Base-by-base conservation (phyloP, 306 rosid species). In the Astragalus membranaceus region DNA sequence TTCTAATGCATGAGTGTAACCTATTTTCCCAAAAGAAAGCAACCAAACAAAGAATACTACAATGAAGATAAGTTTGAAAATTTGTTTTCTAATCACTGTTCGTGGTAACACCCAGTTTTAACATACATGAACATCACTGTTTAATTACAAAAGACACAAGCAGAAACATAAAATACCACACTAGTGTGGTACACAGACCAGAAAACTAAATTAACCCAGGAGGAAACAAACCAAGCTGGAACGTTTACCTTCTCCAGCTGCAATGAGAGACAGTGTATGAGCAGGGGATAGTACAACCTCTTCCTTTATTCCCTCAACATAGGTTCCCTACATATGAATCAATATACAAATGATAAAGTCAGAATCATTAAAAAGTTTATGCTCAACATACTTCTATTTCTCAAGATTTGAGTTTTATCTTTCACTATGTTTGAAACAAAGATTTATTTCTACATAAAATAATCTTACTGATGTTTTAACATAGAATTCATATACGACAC, bases 241-340 rank as follows among this genome's bases (percentile, higher is more conserved):
- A 46, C 72, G 62, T 70, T 49, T 85, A 95, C 99, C 99, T 89
- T 95, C 99, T 76, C 99, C 99, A 56, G 99, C 96, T 16, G 99
- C 99, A 75, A 95, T 95, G 50, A 95, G 92, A 8, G n/a, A n/a
- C n/a, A n/a, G n/a, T n/a, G n/a, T n/a, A n/a, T n/a, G n/a, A n/a
- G n/a, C n/a, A n/a, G n/a, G n/a, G n/a, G n/a, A n/a, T n/a, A n/a
- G n/a, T n/a, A n/a, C n/a, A n/a, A n/a, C n/a, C n/a, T n/a, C n/a
- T n/a, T n/a, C n/a, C n/a, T n/a, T n/a, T n/a, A n/a, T n/a, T n/a
- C n/a, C n/a, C n/a, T n/a, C n/a, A n/a, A n/a, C n/a, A n/a, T n/a
- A n/a, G n/a, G n/a, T n/a, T n/a, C n/a, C n/a, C n/a, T n/a, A n/a
- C n/a, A n/a, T n/a, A n/a, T n/a, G n/a, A n/a, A n/a, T n/a, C n/a